phyloP scores from a whole-genome alignment of 2,329 filamentous ascomycete species.

The Colletotrichum chrysophilum region DNA sequence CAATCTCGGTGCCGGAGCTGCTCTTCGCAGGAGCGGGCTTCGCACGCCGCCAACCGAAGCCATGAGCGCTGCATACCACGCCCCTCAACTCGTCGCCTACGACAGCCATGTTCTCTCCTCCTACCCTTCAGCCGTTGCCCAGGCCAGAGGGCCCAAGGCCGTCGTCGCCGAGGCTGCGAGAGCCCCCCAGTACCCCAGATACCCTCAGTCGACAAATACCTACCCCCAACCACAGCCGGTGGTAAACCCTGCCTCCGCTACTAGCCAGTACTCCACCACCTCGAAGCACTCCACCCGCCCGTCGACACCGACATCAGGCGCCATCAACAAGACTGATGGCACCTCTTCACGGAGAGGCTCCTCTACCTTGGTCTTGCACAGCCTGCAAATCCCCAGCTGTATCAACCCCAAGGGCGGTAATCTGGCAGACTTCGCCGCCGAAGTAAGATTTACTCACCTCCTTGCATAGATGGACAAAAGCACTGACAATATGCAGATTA shows the following conservation, averaged over 20 bases:
- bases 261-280: slow-evolving; percentile 24
- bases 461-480: background rate
- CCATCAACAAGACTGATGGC: slow-evolving; percentile 32
- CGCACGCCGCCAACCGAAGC: slow-evolving; percentile 57
- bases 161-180: slow-evolving; percentile 36
- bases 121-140: slow-evolving; percentile 40
- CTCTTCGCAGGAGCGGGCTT: slow-evolving; percentile 43
- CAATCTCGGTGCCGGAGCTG: slow-evolving; percentile 24
- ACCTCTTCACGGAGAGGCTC: slow-evolving; percentile 42
- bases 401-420: slow-evolving; percentile 79
- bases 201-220: slow-evolving; percentile 25
- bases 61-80: slow-evolving; percentile 59
- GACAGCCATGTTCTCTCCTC: slow-evolving; percentile 48
- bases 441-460: slow-evolving; percentile 53
- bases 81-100: slow-evolving; percentile 49
- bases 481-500: slow-evolving; percentile 65
- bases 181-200: slow-evolving; percentile 35
- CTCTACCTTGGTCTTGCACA: slow-evolving; percentile 58
- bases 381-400: slow-evolving; percentile 74
- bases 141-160: slow-evolving; percentile 35
- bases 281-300: slow-evolving; percentile 39
- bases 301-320: slow-evolving; percentile 41
- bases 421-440: slow-evolving; percentile 81
- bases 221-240: slow-evolving; percentile 21
- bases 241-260: slow-evolving; percentile 18